Evolutionary conservation across 2,329 filamentous ascomycete genomes (phyloP).

Genomic region (Calonectria leucothoes): DNA sequence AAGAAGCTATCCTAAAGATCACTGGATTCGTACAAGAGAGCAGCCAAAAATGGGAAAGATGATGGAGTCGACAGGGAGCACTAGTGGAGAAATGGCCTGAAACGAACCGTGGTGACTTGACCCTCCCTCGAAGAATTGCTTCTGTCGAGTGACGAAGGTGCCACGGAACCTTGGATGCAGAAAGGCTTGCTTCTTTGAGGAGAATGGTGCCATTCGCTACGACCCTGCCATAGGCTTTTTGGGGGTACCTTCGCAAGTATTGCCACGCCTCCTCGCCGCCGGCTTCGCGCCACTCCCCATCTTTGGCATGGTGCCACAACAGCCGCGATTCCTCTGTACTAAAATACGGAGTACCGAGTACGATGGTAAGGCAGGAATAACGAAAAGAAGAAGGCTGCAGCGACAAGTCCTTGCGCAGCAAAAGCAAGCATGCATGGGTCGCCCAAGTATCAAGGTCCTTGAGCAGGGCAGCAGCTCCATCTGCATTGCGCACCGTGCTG

Average conservation of each 20-base stretch:
- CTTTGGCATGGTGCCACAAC: slow-evolving; percentile 4
- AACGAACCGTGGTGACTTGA: slow-evolving; percentile 35
- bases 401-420: background rate
- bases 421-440: background rate
- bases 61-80: slow-evolving; percentile 13
- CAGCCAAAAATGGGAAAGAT: background rate
- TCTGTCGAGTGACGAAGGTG: slow-evolving; percentile 24
- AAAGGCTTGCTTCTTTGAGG: slow-evolving; percentile 33
- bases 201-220: slow-evolving; percentile 39
- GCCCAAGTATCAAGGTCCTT: background rate
- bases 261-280: slow-evolving; percentile 1
- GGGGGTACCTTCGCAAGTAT: slow-evolving; percentile 7
- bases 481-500: background rate
- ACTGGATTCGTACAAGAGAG: background rate
- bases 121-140: slow-evolving; percentile 36
- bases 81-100: slow-evolving; percentile 34
- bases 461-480: background rate
- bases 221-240: slow-evolving; percentile 6
- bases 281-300: background rate
- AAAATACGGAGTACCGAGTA: no score
- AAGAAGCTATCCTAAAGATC: background rate
- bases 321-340: background rate
- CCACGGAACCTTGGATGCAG: slow-evolving; percentile 34
- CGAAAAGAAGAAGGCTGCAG: background rate
- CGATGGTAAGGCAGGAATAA: background rate